Evolutionary conservation across 129 eudicot species (phyloP).

Genomic region (Sambucus nigra): DNA sequence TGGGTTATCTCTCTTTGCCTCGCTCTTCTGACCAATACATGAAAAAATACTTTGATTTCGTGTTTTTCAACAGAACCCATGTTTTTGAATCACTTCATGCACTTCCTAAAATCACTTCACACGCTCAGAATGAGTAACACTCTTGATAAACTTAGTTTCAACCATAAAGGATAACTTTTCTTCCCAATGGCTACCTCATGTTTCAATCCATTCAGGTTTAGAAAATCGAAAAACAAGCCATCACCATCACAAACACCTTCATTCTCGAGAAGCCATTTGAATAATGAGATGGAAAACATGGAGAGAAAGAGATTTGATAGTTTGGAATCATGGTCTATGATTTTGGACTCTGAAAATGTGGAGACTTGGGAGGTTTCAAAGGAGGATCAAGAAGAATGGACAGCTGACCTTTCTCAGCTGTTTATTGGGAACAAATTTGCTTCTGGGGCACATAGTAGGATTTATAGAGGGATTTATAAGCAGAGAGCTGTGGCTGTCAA

Average conservation of each 20-base stretch:
- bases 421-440: constrained; percentile 97
- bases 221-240: constrained; percentile 46
- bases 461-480: constrained; percentile 92
- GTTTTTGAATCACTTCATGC: constrained; percentile 61
- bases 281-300: constrained; percentile 48
- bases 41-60: constrained; percentile 21
- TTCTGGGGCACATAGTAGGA: constrained; percentile 96
- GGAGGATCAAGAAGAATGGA: constrained; percentile 93
- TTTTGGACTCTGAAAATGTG: constrained; percentile 80
- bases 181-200: constrained; percentile 53
- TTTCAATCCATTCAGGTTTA: constrained; percentile 40
- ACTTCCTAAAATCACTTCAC: constrained; percentile 44
- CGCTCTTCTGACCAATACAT: constrained; percentile 23
- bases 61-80: constrained; percentile 27
- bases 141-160: constrained; percentile 21
- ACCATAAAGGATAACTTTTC: constrained; percentile 39
- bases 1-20: constrained; percentile 19
- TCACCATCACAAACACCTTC: constrained; percentile 37
- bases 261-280: constrained; percentile 48
- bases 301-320: constrained; percentile 88
- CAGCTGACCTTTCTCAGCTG: constrained; percentile 94
- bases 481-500: constrained; percentile 94
- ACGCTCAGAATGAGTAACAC: constrained; percentile 36
- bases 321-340: constrained; percentile 98
- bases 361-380: constrained; percentile 85